Conservation (phyloP, 805 yeast genomes). For the Pichia thaimueangensis region DNA sequence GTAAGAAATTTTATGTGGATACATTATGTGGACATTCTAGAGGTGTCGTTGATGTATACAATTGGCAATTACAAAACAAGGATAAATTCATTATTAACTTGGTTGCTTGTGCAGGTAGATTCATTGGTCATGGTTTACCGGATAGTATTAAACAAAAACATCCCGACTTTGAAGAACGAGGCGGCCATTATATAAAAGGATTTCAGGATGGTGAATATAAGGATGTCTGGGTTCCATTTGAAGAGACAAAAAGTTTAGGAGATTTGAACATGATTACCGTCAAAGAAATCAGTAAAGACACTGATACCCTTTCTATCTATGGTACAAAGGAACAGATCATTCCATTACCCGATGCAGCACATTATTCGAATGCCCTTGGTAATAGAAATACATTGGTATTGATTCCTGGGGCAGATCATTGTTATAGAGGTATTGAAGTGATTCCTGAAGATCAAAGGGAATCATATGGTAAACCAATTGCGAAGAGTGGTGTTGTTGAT, state of each 20-base stretch:
- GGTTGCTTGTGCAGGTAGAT: constrained; percentile 72
- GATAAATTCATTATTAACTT: constrained; percentile 46
- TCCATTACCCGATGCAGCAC: constrained; percentile 55
- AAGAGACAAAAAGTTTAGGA: constrained; percentile 48
- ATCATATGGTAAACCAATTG: constrained; percentile 27
- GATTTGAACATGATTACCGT: constrained; percentile 36
- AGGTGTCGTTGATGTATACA: constrained; percentile 69
- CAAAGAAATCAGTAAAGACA: constrained; percentile 35
- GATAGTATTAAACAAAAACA: constrained; percentile 31
- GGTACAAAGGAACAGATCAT: constrained; percentile 65
- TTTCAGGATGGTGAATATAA: constrained; percentile 46
- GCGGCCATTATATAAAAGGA: constrained; percentile 36
- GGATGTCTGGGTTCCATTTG: constrained; percentile 36
- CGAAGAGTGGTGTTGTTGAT: constrained; percentile 38
- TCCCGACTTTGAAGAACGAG: constrained; percentile 35
- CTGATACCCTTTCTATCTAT: constrained; percentile 54
- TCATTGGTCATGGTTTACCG: constrained; percentile 40
- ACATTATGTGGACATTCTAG: constrained; percentile 74
- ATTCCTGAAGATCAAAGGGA: constrained; percentile 29
- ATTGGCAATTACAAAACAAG: constrained; percentile 49
- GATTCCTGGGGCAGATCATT: constrained; percentile 73
- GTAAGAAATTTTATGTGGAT: constrained; percentile 40
- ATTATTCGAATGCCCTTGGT: constrained; percentile 51
- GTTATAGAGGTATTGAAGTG: constrained; percentile 51
- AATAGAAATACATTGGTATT: constrained; percentile 53